These are phyloP conservation scores for Aspergillus mulundensis DNA, from an alignment of 495 filamentous ascomycete species.

Conservation along the genomic window DNA sequence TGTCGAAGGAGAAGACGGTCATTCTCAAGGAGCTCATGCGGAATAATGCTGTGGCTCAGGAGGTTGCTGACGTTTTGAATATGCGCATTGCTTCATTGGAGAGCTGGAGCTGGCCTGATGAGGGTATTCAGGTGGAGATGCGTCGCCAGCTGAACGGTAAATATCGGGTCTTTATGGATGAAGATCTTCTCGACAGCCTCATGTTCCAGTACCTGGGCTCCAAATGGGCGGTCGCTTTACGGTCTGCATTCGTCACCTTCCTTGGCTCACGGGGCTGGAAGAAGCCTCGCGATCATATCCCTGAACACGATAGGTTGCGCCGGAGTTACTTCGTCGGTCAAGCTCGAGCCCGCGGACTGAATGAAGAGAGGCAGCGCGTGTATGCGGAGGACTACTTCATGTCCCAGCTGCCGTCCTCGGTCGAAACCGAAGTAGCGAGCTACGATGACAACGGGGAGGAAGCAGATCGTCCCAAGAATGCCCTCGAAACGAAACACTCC, in stretches of 20 bases:
- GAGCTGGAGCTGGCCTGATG: conserved; percentile 57
- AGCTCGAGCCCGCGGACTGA: conserved; percentile 1
- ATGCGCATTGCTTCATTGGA: conserved; percentile 58
- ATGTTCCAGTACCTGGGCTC: conserved; percentile 63
- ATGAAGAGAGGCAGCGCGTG: conserved; percentile 26
- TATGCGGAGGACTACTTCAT: conserved; percentile 53
- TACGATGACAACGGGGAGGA: conserved; percentile 35
- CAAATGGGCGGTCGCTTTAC: conserved; percentile 56
- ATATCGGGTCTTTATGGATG: conserved; percentile 61
- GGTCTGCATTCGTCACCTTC: conserved; percentile 33
- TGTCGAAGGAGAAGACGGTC: conserved; percentile 54
- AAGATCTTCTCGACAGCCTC: conserved; percentile 62
- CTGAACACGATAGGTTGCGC: conserved; percentile 40
- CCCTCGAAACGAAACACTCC: conserved; percentile 54
- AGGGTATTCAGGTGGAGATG: conserved; percentile 54
- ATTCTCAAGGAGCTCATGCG: conserved; percentile 57
- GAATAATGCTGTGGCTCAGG: conserved; percentile 51
- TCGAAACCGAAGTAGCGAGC: conserved; percentile 16
- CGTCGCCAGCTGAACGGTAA: conserved; percentile 59
- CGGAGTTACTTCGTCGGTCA: conserved; percentile 46
- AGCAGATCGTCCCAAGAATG: conserved; percentile 27
- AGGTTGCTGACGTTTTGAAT: conserved; percentile 64
- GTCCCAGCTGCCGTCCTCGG: conserved; percentile 40
- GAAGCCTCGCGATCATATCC: conserved; percentile 31
- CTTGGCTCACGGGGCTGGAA: conserved; percentile 37